Percentiles rank a stretch among this genome's conserved stretches.
Evolutionary conservation across 2,329 filamentous ascomycete species (phyloP).

Genomic region (Epichloe hybrida): DNA sequence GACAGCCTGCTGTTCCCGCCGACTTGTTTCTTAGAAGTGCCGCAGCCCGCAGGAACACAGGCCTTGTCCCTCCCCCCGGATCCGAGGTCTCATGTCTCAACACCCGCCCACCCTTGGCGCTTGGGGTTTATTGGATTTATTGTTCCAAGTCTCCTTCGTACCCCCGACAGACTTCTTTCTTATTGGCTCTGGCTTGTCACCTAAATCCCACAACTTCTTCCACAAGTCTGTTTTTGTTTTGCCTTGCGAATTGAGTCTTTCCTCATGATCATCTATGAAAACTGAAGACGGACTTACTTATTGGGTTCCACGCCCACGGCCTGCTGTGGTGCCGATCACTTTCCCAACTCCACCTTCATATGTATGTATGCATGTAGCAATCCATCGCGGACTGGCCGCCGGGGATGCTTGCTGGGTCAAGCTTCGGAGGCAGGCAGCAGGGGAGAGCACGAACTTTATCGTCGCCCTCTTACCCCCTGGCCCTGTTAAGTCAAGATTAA

Average conservation of each 20-base stretch:
- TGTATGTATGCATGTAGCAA: too few species aligned
- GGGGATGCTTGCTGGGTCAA: conserved; percentile 1
- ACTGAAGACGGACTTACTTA: neutral
- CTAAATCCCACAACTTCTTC: conserved; percentile 3
- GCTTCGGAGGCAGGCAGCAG: conserved; percentile 4
- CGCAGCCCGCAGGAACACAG: neutral
- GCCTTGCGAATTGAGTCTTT: neutral
- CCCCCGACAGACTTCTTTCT: neutral
- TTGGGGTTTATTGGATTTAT: neutral
- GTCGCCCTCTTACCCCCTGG: conserved; percentile 6
- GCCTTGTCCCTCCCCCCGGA: neutral
- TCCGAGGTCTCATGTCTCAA: neutral
- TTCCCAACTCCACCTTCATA: neutral
- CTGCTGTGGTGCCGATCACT: neutral
- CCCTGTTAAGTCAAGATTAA: conserved; percentile 8
- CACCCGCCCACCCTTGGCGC: conserved; percentile 3
- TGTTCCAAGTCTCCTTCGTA: neutral
- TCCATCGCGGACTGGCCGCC: conserved; percentile 2
- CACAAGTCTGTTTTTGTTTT: neutral
- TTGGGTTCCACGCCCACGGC: neutral
- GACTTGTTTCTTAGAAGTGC: neutral
- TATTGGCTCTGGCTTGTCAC: conserved; percentile 5
- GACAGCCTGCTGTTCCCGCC: too few species aligned
- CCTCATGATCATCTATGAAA: neutral
- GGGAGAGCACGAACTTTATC: conserved; percentile 5